Conservation (phyloP, 345 rosid genomes). For the Kernera saxatilis region DNA sequence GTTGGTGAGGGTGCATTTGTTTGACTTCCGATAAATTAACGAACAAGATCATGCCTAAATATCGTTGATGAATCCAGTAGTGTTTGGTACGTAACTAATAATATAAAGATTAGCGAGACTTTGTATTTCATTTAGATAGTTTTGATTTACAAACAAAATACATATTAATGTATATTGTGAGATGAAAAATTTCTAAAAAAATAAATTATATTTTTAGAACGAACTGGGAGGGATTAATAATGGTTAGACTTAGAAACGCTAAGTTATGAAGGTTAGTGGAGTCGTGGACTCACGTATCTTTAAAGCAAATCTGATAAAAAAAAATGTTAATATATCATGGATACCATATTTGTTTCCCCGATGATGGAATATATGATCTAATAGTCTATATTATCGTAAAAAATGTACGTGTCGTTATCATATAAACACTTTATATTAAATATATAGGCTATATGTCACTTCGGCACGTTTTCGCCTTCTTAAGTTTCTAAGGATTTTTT, state of each 20-base stretch:
- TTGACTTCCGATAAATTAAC: background rate
- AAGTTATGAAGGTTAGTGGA: slow-evolving; percentile 18
- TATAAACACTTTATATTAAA: background rate
- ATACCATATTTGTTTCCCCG: background rate
- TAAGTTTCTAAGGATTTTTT: background rate
- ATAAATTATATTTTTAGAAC: background rate
- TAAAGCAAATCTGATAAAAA: background rate
- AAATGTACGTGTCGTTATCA: slow-evolving; percentile 9
- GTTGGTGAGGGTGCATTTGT: background rate
- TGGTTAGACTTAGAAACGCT: slow-evolving; percentile 3
- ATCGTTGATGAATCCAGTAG: background rate
- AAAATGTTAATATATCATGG: background rate
- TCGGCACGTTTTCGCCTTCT: slow-evolving; percentile 21
- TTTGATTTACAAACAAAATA: background rate
- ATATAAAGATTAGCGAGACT: background rate
- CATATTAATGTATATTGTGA: too few relatives aligned
- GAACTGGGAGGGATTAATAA: background rate
- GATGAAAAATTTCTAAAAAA: too few relatives aligned
- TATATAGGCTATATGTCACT: slow-evolving; percentile 1
- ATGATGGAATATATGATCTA: background rate
- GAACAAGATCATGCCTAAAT: background rate
- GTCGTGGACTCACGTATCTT: slow-evolving; percentile 28
- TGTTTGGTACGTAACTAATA: background rate
- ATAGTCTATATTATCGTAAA: background rate
- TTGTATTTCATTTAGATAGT: background rate